Percentiles rank a stretch among this genome's conserved stretches.
Conservation (phyloP, 2,329 filamentous ascomycete genomes). For the Zalaria obscura region DNA sequence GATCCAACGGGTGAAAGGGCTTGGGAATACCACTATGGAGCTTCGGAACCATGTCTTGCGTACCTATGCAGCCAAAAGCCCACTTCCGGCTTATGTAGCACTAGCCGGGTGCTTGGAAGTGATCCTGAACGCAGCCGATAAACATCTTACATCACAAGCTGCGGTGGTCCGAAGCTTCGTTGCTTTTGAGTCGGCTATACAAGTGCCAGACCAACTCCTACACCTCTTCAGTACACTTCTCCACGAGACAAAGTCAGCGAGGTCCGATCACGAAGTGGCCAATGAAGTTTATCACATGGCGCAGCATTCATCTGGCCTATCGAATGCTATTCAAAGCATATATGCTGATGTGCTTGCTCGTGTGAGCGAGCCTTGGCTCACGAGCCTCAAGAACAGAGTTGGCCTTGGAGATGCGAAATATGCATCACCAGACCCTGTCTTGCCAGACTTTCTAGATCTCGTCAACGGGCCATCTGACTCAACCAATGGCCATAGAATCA, state of each 20-base stretch:
- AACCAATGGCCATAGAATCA: too few species aligned
- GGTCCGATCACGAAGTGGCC: conserved; percentile 22
- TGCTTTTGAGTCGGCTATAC: conserved; percentile 24
- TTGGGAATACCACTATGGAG: conserved; percentile 18
- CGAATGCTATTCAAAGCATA: conserved; percentile 10
- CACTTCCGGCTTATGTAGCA: conserved; percentile 25
- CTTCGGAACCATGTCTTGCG: conserved; percentile 22
- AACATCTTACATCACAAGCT: conserved; percentile 18
- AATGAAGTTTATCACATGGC: conserved; percentile 22
- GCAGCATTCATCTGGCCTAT: conserved; percentile 45
- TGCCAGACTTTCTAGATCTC: neutral
- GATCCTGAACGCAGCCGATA: conserved; percentile 26
- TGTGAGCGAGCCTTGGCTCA: conserved; percentile 52
- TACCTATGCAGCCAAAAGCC: conserved; percentile 18
- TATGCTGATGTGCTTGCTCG: conserved; percentile 46
- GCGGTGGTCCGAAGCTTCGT: conserved; percentile 20
- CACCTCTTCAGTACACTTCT: conserved; percentile 38
- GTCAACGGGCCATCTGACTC: too few species aligned
- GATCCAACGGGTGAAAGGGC: conserved; percentile 31
- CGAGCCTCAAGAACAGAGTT: conserved; percentile 59
- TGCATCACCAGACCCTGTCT: conserved; percentile 40
- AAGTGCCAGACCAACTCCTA: conserved; percentile 38
- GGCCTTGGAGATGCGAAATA: conserved; percentile 38
- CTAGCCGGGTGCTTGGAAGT: conserved; percentile 25
- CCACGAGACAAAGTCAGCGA: conserved; percentile 26